Evolutionary conservation across 140 eudicot species (phyloP), one percentile per base, ranked within the genome.

Genomic region (Oenanthe javanica): DNA sequence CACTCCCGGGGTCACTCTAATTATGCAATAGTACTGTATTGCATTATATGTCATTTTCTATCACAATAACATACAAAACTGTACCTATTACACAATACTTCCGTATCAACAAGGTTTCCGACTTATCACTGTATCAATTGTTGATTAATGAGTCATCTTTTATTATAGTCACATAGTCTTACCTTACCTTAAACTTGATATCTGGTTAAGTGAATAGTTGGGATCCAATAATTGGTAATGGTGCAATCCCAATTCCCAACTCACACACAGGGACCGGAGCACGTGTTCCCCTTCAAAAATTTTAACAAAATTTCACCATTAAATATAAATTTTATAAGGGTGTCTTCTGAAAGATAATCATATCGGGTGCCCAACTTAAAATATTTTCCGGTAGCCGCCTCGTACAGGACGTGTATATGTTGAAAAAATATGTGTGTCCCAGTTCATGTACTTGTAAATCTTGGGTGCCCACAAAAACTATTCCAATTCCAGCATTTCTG

Each of bases 381-480:
- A n/a, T n/a, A n/a, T n/a, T n/a, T n/a, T n/a, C n/a, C n/a, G n/a
- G n/a, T n/a, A n/a, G n/a, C n/a, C n/a, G n/a, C n/a, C n/a, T n/a
- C n/a, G n/a, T n/a, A n/a, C n/a, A n/a, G n/a, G n/a, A n/a, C 27
- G 72, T 66, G 10, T 18, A 27, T 64, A 27, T 18, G 72, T 27
- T 59, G 12, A 12, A 25, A 66, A 12, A 3, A 27, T 66, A 42
- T 66, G 43, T 23, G 19, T 66, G 42, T 64, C 72, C 72, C 11
- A 42, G 27, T 66, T 66, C 42, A 66, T 11, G 11, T 66, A 66
- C 43, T 2, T 66, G 8, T 27, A 27, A 66, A 66, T 66, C 72
- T 66, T 27, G 72, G 45, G 72, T 27, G 72, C 42, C 43, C 72
- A 66, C 72, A 66, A 66, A 5, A 66, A 66, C 72, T 27, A 66